These are phyloP conservation scores for Discostella stelligeroides DNA, from an alignment of 108 stramenopile species.

Conservation along the genomic window DNA sequence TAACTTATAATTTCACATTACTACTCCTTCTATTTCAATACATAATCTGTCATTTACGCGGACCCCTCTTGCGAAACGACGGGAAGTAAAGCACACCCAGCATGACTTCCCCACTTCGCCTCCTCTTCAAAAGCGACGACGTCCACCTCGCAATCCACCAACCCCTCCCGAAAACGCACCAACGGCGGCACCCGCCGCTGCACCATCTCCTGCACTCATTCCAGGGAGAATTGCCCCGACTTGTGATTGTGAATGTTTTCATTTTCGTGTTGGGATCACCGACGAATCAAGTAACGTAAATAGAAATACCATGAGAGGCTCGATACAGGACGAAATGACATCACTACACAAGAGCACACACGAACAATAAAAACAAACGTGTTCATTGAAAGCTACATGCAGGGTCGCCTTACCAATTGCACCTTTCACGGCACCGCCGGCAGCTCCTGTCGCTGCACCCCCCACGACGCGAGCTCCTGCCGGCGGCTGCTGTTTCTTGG, in stretches of 20 bases:
- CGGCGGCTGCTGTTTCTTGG: too few species aligned
- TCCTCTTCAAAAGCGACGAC: too few species aligned
- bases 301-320: background rate
- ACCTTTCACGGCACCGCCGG: conserved; percentile 44
- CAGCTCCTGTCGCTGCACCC: conserved; percentile 33
- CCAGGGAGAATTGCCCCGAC: conserved; percentile 50
- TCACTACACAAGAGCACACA: too few species aligned
- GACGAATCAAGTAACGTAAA: background rate
- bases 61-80: too few species aligned
- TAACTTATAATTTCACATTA: too few species aligned
- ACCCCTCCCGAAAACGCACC: conserved; percentile 34
- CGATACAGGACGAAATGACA: too few species aligned
- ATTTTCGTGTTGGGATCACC: background rate
- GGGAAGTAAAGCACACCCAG: too few species aligned
- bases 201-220: conserved; percentile 46
- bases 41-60: too few species aligned
- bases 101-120: too few species aligned
- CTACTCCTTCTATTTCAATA: too few species aligned
- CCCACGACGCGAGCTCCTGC: conserved; percentile 20
- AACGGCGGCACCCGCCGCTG: conserved; percentile 44
- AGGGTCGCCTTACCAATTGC: conserved; percentile 24
- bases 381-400: too few species aligned
- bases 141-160: conserved; percentile 22
- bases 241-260: background rate
- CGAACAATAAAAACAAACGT: too few species aligned